Evolutionary conservation across 2,329 filamentous ascomycete genomes (phyloP).

Genomic region (Claviceps pazoutovae): DNA sequence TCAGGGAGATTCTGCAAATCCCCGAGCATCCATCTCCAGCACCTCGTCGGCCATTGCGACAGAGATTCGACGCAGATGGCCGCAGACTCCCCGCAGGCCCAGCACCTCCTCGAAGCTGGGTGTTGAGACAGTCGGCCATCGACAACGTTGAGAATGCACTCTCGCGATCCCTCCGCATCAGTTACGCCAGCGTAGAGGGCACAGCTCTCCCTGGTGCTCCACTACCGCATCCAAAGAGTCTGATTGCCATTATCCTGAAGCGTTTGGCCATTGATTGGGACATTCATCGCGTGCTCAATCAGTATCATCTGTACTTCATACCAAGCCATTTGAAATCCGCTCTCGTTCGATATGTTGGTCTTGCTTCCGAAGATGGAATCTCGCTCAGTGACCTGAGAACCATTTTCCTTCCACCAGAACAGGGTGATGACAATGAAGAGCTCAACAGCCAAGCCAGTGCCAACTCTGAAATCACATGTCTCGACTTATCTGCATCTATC

Average conservation of each 20-base stretch:
- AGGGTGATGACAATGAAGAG: conserved; percentile 14
- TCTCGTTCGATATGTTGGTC: conserved; percentile 36
- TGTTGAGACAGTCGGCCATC: conserved; percentile 13
- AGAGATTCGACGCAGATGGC: conserved; percentile 31
- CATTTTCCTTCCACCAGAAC: conserved; percentile 26
- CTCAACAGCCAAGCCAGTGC: conserved; percentile 12
- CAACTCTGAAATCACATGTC: conserved; percentile 27
- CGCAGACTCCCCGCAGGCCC: conserved; percentile 43
- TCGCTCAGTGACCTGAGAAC: conserved; percentile 35
- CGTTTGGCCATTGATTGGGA: conserved; percentile 40
- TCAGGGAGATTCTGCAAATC: conserved; percentile 45
- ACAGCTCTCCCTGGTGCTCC: conserved; percentile 30
- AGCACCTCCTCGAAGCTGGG: conserved; percentile 45
- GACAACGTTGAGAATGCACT: conserved; percentile 6
- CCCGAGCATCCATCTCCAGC: conserved; percentile 40
- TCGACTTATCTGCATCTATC: conserved; percentile 40
- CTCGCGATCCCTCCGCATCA: conserved; percentile 12
- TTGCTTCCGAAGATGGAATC: conserved; percentile 30
- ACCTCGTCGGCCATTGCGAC: conserved; percentile 30
- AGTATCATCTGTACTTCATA: conserved; percentile 40
- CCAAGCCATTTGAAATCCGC: conserved; percentile 38
- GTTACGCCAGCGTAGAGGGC: conserved; percentile 7
- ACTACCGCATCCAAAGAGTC: conserved; percentile 29
- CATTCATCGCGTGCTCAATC: conserved; percentile 40
- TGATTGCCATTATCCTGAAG: conserved; percentile 38